Conservation (phyloP, 1,139 yeast genomes). For the Scheffersomyces segobiensis region DNA sequence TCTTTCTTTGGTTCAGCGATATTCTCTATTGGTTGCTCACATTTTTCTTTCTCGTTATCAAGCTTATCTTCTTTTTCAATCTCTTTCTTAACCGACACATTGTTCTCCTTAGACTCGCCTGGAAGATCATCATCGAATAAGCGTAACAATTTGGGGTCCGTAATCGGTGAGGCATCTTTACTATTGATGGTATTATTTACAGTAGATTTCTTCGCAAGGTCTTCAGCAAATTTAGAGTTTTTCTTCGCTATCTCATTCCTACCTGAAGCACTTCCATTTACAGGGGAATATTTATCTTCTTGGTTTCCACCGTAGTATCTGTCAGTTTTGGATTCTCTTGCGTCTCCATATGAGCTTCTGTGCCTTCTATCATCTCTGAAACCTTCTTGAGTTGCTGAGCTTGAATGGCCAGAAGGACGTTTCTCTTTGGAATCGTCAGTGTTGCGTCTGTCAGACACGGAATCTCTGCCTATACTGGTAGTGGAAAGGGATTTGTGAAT, state of each 20-base stretch:
- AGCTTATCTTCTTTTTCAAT: neutral
- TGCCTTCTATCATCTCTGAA: constrained; percentile 2
- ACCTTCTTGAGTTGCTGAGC: neutral
- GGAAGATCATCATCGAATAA: constrained; percentile 15
- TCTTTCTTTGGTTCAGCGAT: neutral
- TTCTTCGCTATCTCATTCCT: neutral
- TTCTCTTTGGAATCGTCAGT: neutral
- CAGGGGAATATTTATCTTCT: neutral
- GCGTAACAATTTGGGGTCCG: constrained; percentile 13
- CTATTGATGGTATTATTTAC: neutral
- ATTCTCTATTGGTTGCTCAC: neutral
- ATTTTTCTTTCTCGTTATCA: neutral
- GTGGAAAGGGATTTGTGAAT: neutral
- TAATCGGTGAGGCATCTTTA: constrained; percentile 3
- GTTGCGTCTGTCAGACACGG: neutral
- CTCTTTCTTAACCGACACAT: neutral
- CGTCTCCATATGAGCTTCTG: neutral
- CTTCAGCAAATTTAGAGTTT: neutral
- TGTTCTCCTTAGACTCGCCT: neutral
- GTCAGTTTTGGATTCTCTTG: neutral
- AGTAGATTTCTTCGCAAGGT: neutral
- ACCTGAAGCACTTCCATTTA: neutral
- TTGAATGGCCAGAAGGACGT: neutral
- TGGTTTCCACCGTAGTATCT: neutral
- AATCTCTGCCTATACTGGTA: neutral